Evolutionary conservation across 192 early-diverging fungal species (phyloP).

Genomic region (Radiomyces spectabilis): DNA sequence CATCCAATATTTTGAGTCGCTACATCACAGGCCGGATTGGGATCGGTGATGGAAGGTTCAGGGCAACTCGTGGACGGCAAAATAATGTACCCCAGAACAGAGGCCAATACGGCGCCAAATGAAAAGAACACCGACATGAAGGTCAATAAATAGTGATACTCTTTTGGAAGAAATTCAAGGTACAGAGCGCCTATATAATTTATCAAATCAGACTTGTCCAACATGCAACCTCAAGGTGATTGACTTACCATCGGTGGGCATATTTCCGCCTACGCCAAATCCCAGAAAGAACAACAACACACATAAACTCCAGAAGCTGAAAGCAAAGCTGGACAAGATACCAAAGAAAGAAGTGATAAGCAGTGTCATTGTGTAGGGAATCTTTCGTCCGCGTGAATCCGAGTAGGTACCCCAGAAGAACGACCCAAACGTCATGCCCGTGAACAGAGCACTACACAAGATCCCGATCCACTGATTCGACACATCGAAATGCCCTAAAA

Average conservation of each 20-base stretch:
- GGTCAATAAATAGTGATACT: constrained; percentile 73
- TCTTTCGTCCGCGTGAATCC: constrained; percentile 65
- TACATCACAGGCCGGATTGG: constrained; percentile 37
- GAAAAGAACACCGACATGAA: constrained; percentile 83
- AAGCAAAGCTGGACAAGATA: constrained; percentile 55
- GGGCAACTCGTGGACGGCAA: constrained; percentile 66
- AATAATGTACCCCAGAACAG: constrained; percentile 53
- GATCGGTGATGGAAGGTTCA: constrained; percentile 12
- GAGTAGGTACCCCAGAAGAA: constrained; percentile 74
- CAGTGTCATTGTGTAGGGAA: constrained; percentile 72
- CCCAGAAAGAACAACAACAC: constrained; percentile 60
- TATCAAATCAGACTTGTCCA: no score
- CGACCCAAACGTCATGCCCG: constrained; percentile 79
- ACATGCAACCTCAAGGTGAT: no score
- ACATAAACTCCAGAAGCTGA: constrained; percentile 56
- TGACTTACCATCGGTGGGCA: constrained; percentile 51
- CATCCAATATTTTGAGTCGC: constrained; percentile 65
- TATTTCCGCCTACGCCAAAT: constrained; percentile 66
- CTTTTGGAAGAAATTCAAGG: constrained; percentile 76
- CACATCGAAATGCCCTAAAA: constrained; percentile 56
- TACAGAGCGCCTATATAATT: constrained; percentile 62
- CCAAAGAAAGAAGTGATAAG: constrained; percentile 67
- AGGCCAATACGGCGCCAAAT: constrained; percentile 67
- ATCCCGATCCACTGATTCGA: constrained; percentile 58
- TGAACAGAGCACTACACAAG: constrained; percentile 60